Base-by-base conservation (phyloP, 2,329 filamentous ascomycete genomes). In the Gremmenia infestans region DNA sequence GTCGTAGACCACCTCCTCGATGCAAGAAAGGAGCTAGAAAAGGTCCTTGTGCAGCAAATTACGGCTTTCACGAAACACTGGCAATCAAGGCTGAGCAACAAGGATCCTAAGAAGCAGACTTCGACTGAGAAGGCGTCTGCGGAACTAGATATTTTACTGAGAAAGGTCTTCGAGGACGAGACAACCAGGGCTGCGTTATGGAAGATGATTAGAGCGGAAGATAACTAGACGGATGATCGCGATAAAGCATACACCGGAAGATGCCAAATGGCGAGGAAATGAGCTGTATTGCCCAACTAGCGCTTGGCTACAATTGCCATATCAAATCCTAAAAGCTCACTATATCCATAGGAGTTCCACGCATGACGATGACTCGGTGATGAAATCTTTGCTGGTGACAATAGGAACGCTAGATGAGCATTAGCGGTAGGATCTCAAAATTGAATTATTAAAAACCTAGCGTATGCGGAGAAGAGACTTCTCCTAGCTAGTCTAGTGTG, bases 11-110 rank as follows among this genome's bases (percentile, higher is more conserved):
- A 65, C 32, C 42, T 69, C 11, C 71, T 85, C 56, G 83, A 86
- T 63, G 84, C 83, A 64, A 81, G 80, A 60, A 83, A 86, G 70
- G 82, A 85, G 67, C 69, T 87, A 53, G 84, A 87, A 60, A 82
- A 84, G 63, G 69, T 85, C 57, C 71, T 87, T 25, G 74, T 84
- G 51, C 80, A 83, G 67, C 81, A 79, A 49, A 87, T 87, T 53
- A 83, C 81, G 42, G 78, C 76, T 1, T 86, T 87, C 58, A 85
- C 83, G 15, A 80, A 80, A 66, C 75, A 81, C 39, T 87, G 83
- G 65, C 65, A 68, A 78, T 78, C 78, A 3, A 72, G 72, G 3
- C 65, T 81, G 53, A 72, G 80, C 43, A 76, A 78, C 43, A 79
- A 81, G 23, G 63, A 64, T 52, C 42, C 56, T 2, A 63, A 60